Conservation (phyloP, 2,329 filamentous ascomycete genomes). For the Apiospora rasikravindrae region DNA sequence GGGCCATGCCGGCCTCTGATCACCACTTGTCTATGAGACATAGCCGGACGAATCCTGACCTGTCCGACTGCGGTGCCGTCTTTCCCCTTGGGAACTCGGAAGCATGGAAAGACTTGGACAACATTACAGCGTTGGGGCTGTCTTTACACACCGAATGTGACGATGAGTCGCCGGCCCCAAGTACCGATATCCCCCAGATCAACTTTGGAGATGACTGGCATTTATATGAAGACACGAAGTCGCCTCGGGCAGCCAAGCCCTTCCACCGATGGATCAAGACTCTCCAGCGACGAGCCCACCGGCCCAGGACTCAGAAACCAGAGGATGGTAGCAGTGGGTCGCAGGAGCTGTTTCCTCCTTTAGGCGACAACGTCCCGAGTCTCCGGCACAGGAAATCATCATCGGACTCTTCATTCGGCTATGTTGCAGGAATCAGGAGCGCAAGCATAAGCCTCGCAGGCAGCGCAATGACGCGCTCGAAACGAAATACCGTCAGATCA, state of each 20-base stretch:
- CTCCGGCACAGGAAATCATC: slow-evolving; percentile 63
- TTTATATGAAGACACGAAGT: slow-evolving; percentile 22
- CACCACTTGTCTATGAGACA: slow-evolving; percentile 35
- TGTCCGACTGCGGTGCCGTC: slow-evolving; percentile 41
- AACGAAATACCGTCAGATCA: slow-evolving; percentile 56
- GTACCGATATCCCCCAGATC: slow-evolving; percentile 33
- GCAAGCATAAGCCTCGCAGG: slow-evolving; percentile 79
- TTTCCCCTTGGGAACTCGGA: slow-evolving; percentile 40
- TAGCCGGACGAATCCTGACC: slow-evolving; percentile 34
- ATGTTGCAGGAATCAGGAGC: slow-evolving; percentile 81
- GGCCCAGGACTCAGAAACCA: slow-evolving; percentile 35
- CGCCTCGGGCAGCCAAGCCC: slow-evolving; percentile 40
- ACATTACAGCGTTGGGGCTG: slow-evolving; percentile 47
- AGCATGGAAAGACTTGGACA: slow-evolving; percentile 45
- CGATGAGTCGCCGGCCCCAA: slow-evolving; percentile 21
- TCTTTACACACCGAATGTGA: slow-evolving; percentile 40
- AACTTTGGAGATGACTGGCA: slow-evolving; percentile 32
- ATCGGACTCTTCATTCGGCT: slow-evolving; percentile 77
- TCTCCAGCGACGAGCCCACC: slow-evolving; percentile 64
- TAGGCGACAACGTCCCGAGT: slow-evolving; percentile 32
- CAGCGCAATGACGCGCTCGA: slow-evolving; percentile 69
- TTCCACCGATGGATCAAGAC: slow-evolving; percentile 78
- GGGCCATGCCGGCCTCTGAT: slow-evolving; percentile 40
- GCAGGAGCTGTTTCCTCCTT: slow-evolving; percentile 40
- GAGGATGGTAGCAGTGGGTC: slow-evolving; percentile 22